Base-by-base conservation (phyloP, 2,329 filamentous ascomycete genomes). In the Verticillium longisporum region DNA sequence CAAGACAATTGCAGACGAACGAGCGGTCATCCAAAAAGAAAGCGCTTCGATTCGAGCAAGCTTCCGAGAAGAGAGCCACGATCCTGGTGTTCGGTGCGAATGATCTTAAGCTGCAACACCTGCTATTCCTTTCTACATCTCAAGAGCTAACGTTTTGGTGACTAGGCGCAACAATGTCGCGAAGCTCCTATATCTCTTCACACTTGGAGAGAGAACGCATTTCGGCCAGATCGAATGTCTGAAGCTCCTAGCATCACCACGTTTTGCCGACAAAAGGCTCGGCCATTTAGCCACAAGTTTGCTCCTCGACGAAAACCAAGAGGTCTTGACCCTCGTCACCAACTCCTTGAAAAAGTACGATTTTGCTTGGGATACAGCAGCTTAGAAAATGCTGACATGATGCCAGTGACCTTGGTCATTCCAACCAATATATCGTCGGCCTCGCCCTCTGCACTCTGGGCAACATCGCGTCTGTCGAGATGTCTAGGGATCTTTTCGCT, bases 181-280 rank as follows among this genome's bases (percentile, higher is more conserved):
- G 63, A 99, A 99, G 78, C 86, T 99, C 38, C 85, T 99, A 45
- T 99, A 99, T 74, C 91, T 99, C 63, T 99, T 99, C 77, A 99
- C 95, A 1, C 84, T 99, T 53, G 95, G 95, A 66, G 95, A 99
- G 78, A 87, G 95, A 71, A 99, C 95, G 61, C 95, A 99, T 77
- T 99, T 99, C 74, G 95, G 95, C 58, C 95, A 99, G 82, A 99
- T 99, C 73, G 95, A 99, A 86, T 99, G 95, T 76, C 84, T 99
- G 71, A 99, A 99, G 78, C 86, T 99, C 58, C 85, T 99, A 62
- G 95, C 95, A 62, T 99, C 95, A 50, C 93, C 96, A 66, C 91
- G 94, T 62, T 99, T 99, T 73, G 95, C 95, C 67, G 95, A 99
- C 82, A 99, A 99, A 80, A 88, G 95, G 56, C 79, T 99, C 68